phyloP scores from a whole-genome alignment of 2,329 filamentous ascomycete species.

The Colletotrichum falcatum region DNA sequence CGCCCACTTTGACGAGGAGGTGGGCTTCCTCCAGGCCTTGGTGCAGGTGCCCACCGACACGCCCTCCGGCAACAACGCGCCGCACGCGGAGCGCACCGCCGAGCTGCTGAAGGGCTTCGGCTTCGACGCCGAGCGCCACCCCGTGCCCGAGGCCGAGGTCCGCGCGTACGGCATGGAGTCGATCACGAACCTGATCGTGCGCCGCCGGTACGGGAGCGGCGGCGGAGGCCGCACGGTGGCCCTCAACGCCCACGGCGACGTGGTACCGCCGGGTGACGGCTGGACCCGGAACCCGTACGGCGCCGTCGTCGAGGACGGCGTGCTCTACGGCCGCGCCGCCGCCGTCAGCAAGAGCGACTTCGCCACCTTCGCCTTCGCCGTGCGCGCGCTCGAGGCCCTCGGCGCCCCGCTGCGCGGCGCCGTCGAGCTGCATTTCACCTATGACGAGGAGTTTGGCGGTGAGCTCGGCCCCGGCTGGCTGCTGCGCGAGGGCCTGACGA shows the following conservation, averaged over 20 bases:
- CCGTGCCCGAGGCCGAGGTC: conserved; percentile 28
- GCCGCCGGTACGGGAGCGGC: conserved; percentile 17
- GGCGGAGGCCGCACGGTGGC: conserved; percentile 32
- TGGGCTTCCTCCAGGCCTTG: conserved; percentile 28
- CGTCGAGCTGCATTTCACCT: conserved; percentile 35
- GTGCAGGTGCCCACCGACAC: conserved; percentile 33
- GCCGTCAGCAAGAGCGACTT: conserved; percentile 39
- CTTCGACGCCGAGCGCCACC: conserved; percentile 35
- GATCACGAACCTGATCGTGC: conserved; percentile 37
- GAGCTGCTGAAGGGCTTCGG: conserved; percentile 23
- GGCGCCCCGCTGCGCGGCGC: conserved; percentile 11
- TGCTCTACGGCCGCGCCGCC: conserved; percentile 33
- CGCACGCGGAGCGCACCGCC: conserved; percentile 33
- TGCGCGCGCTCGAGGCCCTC: conserved; percentile 30
- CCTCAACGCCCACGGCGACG: conserved; percentile 37
- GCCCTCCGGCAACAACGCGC: conserved; percentile 31
- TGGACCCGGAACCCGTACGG: conserved; percentile 31
- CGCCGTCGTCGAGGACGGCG: conserved; percentile 27
- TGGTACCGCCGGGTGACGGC: conserved; percentile 30
- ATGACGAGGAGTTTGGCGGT: conserved; percentile 37
- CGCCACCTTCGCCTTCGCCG: conserved; percentile 30
- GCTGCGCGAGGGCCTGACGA: conserved; percentile 24
- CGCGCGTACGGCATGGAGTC: conserved; percentile 34
- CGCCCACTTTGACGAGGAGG: conserved; percentile 34
- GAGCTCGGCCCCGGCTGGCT: conserved; percentile 37